Evolutionary conservation across 306 rosid genomes (phyloP), one percentile per base, ranked within the genome.

Genomic region (Oemleria cerasiformis): DNA sequence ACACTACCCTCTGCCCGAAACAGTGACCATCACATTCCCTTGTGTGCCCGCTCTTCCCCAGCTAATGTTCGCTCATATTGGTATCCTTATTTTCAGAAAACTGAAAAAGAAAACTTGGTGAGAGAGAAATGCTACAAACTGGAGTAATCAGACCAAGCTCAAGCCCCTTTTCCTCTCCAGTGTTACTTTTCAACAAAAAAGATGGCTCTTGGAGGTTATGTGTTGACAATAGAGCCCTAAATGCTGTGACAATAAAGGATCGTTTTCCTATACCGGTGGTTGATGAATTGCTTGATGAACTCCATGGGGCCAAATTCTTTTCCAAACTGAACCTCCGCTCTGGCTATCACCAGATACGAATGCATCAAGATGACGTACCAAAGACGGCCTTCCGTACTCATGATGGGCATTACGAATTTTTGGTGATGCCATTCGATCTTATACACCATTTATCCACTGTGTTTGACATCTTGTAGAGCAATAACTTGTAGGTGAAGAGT

Each of bases 1-100:
- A 1, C 14, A 2, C 10, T 42, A 0, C 36, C 3, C 7, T 36
- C 38, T 1, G 0, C 6, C 0, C 11, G 0, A 0, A 0, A 0
- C 3, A 40, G 0, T 42, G 5, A 64, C 25, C 38, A 64, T 4
- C 53, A 0, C 1, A 64, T 64, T 4, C 25, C 44, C 15, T n/a
- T 64, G 0, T 4, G 8, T 2, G 11, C 7, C 0, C 0, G 0
- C 38, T 6, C 66, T 5, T 0, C 11, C 1, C 17, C 55, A 0
- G 7, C 58, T 3, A 72, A 44, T 2, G 50, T 72, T 0, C 0
- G 16, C 7, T 41, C 51, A 0, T 61, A 62, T n/a, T 0, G 16
- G 0, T 73, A 49, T 19, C 30, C 62, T 0, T 4, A 73, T 15
- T 38, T 0, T 8, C 53, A 73, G 1, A 62, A 62, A 14, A n/a